Base-by-base conservation (phyloP, 2,329 filamentous ascomycete species). In the Polytolypa hystricis region DNA sequence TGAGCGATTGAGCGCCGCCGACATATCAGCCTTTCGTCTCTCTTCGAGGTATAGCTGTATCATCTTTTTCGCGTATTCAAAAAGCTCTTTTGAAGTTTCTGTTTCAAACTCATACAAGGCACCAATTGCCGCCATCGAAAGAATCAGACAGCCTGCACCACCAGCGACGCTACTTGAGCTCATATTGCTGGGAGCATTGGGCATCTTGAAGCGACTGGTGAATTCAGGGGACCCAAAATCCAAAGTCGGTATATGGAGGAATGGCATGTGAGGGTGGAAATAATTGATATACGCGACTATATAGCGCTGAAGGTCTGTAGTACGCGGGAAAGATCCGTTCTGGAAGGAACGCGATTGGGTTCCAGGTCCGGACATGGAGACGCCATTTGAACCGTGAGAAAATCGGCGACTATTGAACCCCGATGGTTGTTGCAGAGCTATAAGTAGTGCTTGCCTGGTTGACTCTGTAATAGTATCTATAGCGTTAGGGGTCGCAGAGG, bases 231-330 rank as follows among this genome's bases (percentile, higher is more conserved):
- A 74, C 52, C 94, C 85, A 63, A 96, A 95, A 28, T 86, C 86
- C 44, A 96, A 69, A 11, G 89, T 94, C 35, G 87, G 80, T 47
- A 94, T 76, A 61, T 96, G 89, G 42, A 94, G 67, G 60, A 96
- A 94, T n/a, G 91, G 89, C 42, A 94, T 63, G 57, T 96, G 89
- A 15, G 89, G 89, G 54, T 95, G 87, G 59, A 93, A 94, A 57
- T 84, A 93, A 46, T 79, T 78, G 51, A 96, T 77, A 62, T 95
- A 96, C 41, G 87, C 81, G 46, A 79, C 78, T 44, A 95, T 83
- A 59, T 87, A 95, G 56, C 85, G 81, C 58, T 93, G 86, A 43
- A 96, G 75, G 55, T 95, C 85, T 54, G 74, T 70, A 21, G 84
- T 89, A 62, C 74, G 85, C 36, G 89, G 87, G 40, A 94, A 70